phyloP scores from a whole-genome alignment of 352 stramenopile species.

The Poterioochromonas sp. region DNA sequence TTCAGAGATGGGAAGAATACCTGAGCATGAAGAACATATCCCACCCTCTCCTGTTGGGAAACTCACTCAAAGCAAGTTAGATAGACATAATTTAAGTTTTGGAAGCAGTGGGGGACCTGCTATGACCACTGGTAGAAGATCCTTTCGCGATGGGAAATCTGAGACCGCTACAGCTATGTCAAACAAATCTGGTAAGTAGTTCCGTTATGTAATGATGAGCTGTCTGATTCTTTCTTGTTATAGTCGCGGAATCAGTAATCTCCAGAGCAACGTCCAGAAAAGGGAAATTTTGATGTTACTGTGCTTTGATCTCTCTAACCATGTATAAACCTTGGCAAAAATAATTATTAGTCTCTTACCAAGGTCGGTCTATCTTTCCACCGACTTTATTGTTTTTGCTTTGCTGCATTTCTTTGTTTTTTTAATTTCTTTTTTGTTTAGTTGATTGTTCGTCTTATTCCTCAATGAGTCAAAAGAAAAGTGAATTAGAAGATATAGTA shows the following conservation, averaged over 20 bases:
- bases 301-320: too few relatives aligned
- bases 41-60: not conserved
- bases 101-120: not conserved
- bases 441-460: too few relatives aligned
- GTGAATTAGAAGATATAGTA: too few relatives aligned
- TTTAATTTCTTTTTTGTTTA: too few relatives aligned
- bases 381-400: too few relatives aligned
- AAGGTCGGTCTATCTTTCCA: too few relatives aligned
- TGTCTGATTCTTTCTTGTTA: not conserved
- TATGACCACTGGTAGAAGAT: not conserved
- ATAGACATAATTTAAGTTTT: not conserved
- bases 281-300: slow-evolving; percentile 29
- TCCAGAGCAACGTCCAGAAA: slow-evolving; percentile 8
- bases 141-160: not conserved
- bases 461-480: too few relatives aligned
- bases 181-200: not conserved
- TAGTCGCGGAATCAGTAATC: slow-evolving; percentile 29
- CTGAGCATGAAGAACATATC: not conserved
- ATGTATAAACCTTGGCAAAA: too few relatives aligned
- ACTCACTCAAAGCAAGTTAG: not conserved
- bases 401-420: too few relatives aligned
- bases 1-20: not conserved
- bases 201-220: not conserved
- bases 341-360: too few relatives aligned
- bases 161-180: not conserved